Evolutionary conservation across 129 eudicot genomes (phyloP).

Genomic region (Saussurea involucrata): DNA sequence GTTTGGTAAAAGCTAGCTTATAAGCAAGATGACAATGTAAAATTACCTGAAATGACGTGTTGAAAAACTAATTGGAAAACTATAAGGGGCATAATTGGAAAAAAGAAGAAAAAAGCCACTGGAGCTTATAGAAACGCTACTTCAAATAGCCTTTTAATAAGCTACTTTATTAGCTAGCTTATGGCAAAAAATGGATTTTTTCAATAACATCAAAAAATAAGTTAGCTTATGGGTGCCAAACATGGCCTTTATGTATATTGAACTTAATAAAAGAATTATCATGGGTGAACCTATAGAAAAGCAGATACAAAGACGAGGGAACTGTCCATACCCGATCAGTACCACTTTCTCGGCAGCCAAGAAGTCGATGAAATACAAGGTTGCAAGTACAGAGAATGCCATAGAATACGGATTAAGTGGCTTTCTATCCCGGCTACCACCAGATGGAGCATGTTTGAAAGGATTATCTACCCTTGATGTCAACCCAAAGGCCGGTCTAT

Average conservation of each 20-base stretch:
- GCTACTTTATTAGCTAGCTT: background rate
- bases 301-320: background rate
- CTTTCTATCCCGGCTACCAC: conserved; percentile 36
- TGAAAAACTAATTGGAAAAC: background rate
- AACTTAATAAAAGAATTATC: background rate
- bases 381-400: conserved; percentile 70
- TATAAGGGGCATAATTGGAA: background rate
- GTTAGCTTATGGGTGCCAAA: background rate
- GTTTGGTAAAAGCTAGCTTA: background rate
- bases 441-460: conserved; percentile 22
- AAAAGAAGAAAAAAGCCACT: background rate
- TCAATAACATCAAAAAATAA: background rate
- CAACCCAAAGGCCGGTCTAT: conserved; percentile 98
- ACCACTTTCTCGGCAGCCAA: conserved; percentile 69
- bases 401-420: conserved; percentile 86
- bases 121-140: background rate
- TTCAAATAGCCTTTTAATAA: background rate
- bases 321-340: conserved; percentile 66
- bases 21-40: background rate
- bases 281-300: background rate
- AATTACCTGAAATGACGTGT: background rate
- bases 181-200: background rate
- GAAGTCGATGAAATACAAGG: conserved; percentile 71
- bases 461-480: conserved; percentile 61
- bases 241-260: background rate